These are phyloP conservation scores for Colletotrichum echinochloae DNA, from an alignment of 2,329 filamentous ascomycete species.

Conservation along the genomic window DNA sequence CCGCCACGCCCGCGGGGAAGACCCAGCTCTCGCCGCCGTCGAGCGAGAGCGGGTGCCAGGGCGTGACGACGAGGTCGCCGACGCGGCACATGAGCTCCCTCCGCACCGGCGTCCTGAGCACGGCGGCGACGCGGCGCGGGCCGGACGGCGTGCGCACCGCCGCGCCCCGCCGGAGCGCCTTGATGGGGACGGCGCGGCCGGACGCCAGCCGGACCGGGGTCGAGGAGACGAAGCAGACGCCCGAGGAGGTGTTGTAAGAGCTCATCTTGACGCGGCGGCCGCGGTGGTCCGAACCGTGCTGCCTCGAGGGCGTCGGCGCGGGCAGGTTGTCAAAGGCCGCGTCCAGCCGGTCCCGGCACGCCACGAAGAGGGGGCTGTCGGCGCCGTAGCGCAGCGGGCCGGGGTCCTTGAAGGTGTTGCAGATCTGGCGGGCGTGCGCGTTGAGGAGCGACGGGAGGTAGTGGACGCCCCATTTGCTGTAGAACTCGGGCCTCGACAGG, in stretches of 20 bases:
- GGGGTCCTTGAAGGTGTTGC: constrained; percentile 72
- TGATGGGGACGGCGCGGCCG: constrained; percentile 54
- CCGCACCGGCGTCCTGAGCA: constrained; percentile 63
- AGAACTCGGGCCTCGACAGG: constrained; percentile 53
- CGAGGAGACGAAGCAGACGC: constrained; percentile 66
- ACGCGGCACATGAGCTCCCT: constrained; percentile 58
- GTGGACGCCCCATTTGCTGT: constrained; percentile 66
- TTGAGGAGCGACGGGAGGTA: constrained; percentile 68
- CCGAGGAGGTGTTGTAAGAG: constrained; percentile 54
- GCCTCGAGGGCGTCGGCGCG: constrained; percentile 55
- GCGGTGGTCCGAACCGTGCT: neutral
- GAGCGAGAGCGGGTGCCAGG: constrained; percentile 68
- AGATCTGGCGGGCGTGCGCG: constrained; percentile 67
- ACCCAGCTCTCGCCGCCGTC: constrained; percentile 55
- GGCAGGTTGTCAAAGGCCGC: constrained; percentile 61
- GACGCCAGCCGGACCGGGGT: constrained; percentile 60
- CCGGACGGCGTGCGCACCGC: constrained; percentile 64
- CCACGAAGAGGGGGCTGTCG: constrained; percentile 63
- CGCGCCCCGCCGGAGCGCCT: constrained; percentile 58
- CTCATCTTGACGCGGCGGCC: constrained; percentile 53
- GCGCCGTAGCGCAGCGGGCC: constrained; percentile 67
- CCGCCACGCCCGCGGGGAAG: constrained; percentile 58
- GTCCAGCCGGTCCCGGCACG: constrained; percentile 63
- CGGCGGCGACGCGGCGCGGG: constrained; percentile 58
- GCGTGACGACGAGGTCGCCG: constrained; percentile 63